phyloP scores from a whole-genome alignment of 2,329 filamentous ascomycete genomes.

The Colletotrichum paranaense region DNA sequence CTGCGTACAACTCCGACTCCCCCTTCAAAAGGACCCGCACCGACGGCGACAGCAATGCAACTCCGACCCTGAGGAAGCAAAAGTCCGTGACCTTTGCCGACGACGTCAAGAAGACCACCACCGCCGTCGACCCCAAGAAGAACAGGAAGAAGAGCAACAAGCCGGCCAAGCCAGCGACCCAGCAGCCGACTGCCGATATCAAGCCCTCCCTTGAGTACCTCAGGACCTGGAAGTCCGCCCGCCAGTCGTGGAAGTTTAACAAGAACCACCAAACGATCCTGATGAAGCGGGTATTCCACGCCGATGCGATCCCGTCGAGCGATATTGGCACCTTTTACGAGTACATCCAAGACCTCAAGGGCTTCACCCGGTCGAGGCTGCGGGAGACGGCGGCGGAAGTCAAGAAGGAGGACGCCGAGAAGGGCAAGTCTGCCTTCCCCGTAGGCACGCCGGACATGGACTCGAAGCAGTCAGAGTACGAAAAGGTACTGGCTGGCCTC shows the following conservation, averaged over 20 bases:
- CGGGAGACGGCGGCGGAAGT: conserved; percentile 73
- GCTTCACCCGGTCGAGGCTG: conserved; percentile 77
- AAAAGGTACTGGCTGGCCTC: conserved; percentile 65
- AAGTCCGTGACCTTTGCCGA: conserved; percentile 64
- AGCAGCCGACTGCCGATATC: conserved; percentile 56
- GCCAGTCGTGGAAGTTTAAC: conserved; percentile 91
- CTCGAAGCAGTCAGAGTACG: conserved; percentile 66
- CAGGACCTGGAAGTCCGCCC: conserved; percentile 76
- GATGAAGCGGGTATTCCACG: conserved; percentile 83
- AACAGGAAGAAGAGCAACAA: conserved; percentile 46
- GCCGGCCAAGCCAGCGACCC: conserved; percentile 49
- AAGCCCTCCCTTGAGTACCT: conserved; percentile 81
- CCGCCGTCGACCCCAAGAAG: conserved; percentile 40
- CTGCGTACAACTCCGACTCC: conserved; percentile 27
- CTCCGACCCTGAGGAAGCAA: conserved; percentile 43
- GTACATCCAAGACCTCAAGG: conserved; percentile 85
- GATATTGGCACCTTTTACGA: conserved; percentile 77
- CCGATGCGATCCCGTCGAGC: conserved; percentile 75
- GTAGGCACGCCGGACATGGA: conserved; percentile 60
- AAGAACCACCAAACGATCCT: conserved; percentile 90
- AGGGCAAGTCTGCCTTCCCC: conserved; percentile 60
- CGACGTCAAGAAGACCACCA: conserved; percentile 47
- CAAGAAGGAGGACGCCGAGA: conserved; percentile 64
- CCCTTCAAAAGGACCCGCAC: conserved; percentile 45
- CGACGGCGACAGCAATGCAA: conserved; percentile 30